Conservation (phyloP, 169 alveolate genomes). For the Eimeria tenella region DNA sequence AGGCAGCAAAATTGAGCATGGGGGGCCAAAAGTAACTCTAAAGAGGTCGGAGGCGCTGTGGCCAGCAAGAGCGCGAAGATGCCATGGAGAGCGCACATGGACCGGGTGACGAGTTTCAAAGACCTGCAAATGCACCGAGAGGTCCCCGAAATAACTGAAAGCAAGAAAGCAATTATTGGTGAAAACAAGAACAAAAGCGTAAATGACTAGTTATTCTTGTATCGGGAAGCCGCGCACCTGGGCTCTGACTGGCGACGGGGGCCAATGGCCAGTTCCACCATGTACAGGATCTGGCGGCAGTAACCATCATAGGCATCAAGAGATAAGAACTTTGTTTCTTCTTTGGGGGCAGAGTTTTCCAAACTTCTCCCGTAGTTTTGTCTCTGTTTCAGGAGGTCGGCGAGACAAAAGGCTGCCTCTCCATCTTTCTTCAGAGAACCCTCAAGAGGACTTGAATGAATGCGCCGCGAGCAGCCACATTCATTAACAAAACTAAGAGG, state of each 20-base stretch:
- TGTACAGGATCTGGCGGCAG: background rate
- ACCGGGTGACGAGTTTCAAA: slow-evolving; percentile 6
- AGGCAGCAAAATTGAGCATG: slow-evolving; percentile 56
- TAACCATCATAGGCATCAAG: slow-evolving; percentile 12
- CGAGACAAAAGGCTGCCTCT: background rate
- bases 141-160: background rate
- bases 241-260: background rate
- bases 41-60: slow-evolving; percentile 40
- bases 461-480: background rate
- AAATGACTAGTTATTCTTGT: background rate
- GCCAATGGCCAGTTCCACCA: slow-evolving; percentile 8
- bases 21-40: slow-evolving; percentile 41
- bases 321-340: background rate
- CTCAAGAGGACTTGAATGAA: background rate
- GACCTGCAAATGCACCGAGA: slow-evolving; percentile 2
- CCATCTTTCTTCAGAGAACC: background rate
- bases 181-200: background rate
- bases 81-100: background rate
- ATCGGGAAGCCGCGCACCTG: background rate
- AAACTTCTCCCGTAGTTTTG: background rate
- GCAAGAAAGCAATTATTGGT: background rate
- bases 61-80: slow-evolving; percentile 11
- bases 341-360: background rate
- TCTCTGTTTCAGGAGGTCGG: background rate
- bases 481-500: no score